Evolutionary conservation across 1,139 yeast genomes (phyloP), one percentile per base, ranked within the genome.

Genomic region (Wickerhamomyces sp.): DNA sequence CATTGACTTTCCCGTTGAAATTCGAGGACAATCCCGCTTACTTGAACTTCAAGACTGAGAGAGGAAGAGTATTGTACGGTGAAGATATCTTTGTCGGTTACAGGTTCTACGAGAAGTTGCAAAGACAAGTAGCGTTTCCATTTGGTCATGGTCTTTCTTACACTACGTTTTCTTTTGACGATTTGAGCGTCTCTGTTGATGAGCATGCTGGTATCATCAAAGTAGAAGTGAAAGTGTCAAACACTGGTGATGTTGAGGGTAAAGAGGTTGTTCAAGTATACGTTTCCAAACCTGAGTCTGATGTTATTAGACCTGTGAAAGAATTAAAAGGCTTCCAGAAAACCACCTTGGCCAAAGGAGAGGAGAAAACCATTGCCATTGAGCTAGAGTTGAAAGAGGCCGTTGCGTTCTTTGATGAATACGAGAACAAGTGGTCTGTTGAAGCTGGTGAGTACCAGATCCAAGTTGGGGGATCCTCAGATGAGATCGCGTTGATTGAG

Each of bases 131-230:
- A 7, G 61, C 68, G 29, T 75, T 68, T 58, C 75, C 81, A 24
- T 76, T 76, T 52, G 83, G 83, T 3, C 61, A 56, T 49, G 83
- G 83, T 6, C 62, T 76, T 33, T 72, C 80, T 2, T 76, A 75
- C 53, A 66, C 80, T 7, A 40, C 54, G 1, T 76, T 72, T 46
- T 57, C 53, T 13, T 44, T 61, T 30, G 38, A 46, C 2, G 48
- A 54, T 24, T 39, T 52, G 25, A 23, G 32, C 6, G 52, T 52
- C 11, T n/a, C 3, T 4, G 35, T 32, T 16, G 16, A 33, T 24
- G 41, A 34, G n/a, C 26, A 28, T 15, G 49, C 57, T 51, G 48
- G 59, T 37, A 47, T 58, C 11, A 63, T 59, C 6, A 53, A 51
- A 8, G 61, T 62, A 4, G 38, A 61, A 3, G 63, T 66, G n/a